Base-by-base conservation (phyloP, 352 stramenopile species). In the Globisporangium acanthophoron region DNA sequence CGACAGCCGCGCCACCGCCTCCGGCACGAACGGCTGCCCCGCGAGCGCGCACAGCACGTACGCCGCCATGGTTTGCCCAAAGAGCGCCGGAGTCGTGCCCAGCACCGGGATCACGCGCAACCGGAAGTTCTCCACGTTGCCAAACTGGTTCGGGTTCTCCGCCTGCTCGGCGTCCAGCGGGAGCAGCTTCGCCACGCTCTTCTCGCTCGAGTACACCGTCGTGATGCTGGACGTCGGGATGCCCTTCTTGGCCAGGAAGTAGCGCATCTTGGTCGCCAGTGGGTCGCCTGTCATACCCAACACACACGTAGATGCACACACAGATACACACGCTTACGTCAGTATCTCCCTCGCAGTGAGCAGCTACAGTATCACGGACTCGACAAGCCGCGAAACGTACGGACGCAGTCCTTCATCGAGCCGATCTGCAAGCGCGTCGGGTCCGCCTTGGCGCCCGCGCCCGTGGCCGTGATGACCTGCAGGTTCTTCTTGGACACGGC, bases 361-460 rank as follows among this genome's bases (percentile, higher is more conserved):
- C 43, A 20, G 24, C 18, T 46, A 52, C 13, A 33, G 8, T 20
- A 33, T 37, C 16, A n/a, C 18, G 41, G 35, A 15, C 39, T 24
- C 21, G 24, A 27, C 24, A 27, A 15, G n/a, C 33, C 44, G n/a
- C 7, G 12, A 43, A 12, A 86, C 78, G 54, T 80, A 83, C 85
- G 82, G 29, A 94, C 74, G 55, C 92, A 90, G 56, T 98, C 96
- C 50, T 86, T 87, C 46, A 99, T 87, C 54, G 96, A 88, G 11
- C 87, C 96, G 66, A 99, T 98, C 69, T 99, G 96, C 31, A 99
- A 74, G 15, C 88, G 80, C 37, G 97, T 99, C 20, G 97, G 90
- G 70, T 99, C 97, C 8, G 86, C 84, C 64, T 99, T 99, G 31
- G 92, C 96, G 50, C 94, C 97, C 13, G 96, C 96, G 40, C 96